Percentiles rank a stretch among this genome's conserved stretches.
Evolutionary conservation across 2,329 filamentous ascomycete species (phyloP).

Genomic region (Pestalotiopsis sp.): DNA sequence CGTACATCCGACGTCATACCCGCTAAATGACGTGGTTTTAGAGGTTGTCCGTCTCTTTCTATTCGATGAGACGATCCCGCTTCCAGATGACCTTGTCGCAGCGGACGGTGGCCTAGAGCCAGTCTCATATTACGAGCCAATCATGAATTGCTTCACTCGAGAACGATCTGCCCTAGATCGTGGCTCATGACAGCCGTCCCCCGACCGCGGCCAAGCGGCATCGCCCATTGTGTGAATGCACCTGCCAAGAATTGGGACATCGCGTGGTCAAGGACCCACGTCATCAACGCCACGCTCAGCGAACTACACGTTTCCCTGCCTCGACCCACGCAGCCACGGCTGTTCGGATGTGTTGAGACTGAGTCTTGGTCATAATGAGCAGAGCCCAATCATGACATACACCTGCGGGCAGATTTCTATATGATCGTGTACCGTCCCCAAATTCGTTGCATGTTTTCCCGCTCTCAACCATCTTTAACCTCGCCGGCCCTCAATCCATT

Average conservation of each 20-base stretch:
- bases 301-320: background rate
- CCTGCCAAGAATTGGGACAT: background rate
- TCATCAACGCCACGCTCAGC: background rate
- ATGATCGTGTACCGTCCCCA: background rate
- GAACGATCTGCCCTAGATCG: background rate
- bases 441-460: background rate
- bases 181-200: background rate
- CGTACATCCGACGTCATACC: background rate
- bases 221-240: background rate
- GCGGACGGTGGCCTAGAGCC: background rate
- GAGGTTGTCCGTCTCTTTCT: background rate
- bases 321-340: background rate
- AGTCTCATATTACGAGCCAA: background rate
- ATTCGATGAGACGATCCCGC: background rate
- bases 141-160: background rate
- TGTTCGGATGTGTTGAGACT: constrained; percentile 10
- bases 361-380: background rate
- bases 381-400: constrained; percentile 1
- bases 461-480: background rate
- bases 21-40: background rate
- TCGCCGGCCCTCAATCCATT: background rate
- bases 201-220: background rate
- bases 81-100: background rate
- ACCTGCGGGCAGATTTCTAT: background rate
- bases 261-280: constrained; percentile 3